phyloP scores from a whole-genome alignment of 163 green algal species.

The Botryococcus braunii region DNA sequence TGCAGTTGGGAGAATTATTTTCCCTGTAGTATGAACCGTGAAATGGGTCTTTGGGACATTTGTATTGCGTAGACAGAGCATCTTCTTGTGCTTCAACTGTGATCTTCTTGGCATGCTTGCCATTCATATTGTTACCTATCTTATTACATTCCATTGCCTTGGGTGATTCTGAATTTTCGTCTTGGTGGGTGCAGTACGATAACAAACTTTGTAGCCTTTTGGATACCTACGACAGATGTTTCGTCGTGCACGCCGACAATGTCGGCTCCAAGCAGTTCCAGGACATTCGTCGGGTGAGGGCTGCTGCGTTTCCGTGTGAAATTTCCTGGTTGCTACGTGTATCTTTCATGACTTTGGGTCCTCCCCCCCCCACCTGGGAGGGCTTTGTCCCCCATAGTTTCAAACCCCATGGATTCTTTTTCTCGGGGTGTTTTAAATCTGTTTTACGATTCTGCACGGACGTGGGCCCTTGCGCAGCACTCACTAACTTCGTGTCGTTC shows the following conservation, averaged over 20 bases:
- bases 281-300: constrained; percentile 82
- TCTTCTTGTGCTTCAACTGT: neutral
- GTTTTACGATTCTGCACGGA: no score
- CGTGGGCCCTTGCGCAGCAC: no score
- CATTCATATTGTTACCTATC: constrained; percentile 2
- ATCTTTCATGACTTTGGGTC: no score
- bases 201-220: constrained; percentile 71
- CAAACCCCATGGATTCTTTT: no score
- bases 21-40: constrained; percentile 1
- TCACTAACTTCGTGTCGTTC: no score
- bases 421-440: no score
- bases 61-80: neutral
- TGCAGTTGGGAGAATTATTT: neutral
- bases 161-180: no score
- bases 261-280: constrained; percentile 97
- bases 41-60: neutral
- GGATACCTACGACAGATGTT: constrained; percentile 74
- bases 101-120: neutral
- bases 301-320: neutral
- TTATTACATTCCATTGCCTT: neutral
- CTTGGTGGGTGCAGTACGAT: constrained; percentile 65
- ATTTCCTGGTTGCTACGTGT: constrained; percentile 5
- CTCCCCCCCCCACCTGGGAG: no score
- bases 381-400: no score
- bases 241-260: constrained; percentile 96